phyloP scores from a whole-genome alignment of 345 rosid genomes.

The Eucalyptus sp. region DNA sequence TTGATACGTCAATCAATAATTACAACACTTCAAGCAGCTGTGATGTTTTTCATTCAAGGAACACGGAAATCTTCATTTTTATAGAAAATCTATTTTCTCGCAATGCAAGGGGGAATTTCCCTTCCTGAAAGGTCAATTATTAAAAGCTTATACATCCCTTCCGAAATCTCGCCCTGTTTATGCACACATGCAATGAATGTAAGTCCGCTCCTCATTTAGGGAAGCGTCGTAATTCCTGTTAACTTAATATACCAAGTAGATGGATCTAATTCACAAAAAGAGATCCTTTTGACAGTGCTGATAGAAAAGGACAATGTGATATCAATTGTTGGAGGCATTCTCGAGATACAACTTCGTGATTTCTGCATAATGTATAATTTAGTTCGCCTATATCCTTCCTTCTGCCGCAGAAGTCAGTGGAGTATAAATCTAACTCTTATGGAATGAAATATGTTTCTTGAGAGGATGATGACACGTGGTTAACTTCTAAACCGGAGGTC shows the following conservation, averaged over 20 bases:
- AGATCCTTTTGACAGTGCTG: background rate
- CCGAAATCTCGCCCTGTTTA: background rate
- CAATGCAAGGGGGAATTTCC: background rate
- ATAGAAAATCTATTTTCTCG: background rate
- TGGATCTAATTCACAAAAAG: background rate
- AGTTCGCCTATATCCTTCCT: background rate
- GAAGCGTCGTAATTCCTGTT: background rate
- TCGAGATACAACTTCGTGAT: background rate
- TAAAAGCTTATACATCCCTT: background rate
- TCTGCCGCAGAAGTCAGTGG: background rate
- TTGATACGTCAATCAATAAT: background rate
- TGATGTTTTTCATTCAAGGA: background rate
- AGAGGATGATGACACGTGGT: background rate
- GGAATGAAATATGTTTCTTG: background rate
- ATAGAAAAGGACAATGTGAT: background rate
- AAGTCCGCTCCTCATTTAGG: background rate
- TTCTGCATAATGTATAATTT: background rate
- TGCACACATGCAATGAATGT: background rate
- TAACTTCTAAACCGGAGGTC: constrained; percentile 57
- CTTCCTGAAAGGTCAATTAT: background rate
- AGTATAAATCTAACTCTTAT: background rate
- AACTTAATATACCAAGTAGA: background rate
- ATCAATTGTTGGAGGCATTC: background rate
- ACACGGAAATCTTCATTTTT: background rate
- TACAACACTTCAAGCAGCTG: background rate